These are phyloP conservation scores for Penicillium sp. DNA, from an alignment of 2,329 filamentous ascomycete genomes.

Conservation along the genomic window DNA sequence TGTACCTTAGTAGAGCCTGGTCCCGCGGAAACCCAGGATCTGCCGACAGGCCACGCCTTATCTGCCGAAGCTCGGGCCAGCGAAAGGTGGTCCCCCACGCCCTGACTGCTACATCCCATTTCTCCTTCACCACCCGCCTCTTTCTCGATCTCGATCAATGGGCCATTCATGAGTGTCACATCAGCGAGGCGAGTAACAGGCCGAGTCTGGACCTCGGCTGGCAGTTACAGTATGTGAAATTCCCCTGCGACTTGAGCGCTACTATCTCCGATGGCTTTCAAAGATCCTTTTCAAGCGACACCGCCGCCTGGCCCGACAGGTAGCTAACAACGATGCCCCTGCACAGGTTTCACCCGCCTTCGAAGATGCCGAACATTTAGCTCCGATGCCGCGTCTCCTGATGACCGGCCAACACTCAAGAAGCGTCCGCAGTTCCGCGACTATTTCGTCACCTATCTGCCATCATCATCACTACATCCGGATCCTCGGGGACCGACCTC, in stretches of 20 bases:
- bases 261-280: slow-evolving; percentile 22
- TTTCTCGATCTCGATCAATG: slow-evolving; percentile 30
- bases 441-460: slow-evolving; percentile 96
- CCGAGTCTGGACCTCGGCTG: slow-evolving; percentile 43
- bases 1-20: no score
- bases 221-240: slow-evolving; percentile 40
- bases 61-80: slow-evolving; percentile 32
- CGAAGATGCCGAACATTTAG: slow-evolving; percentile 32
- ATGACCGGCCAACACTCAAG: slow-evolving; percentile 18
- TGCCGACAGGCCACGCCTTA: slow-evolving; percentile 25
- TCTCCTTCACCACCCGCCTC: slow-evolving; percentile 20
- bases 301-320: background rate
- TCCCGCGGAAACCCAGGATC: slow-evolving; percentile 5
- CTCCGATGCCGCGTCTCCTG: slow-evolving; percentile 22
- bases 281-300: slow-evolving; percentile 5
- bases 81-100: slow-evolving; percentile 19
- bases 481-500: slow-evolving; percentile 70
- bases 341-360: slow-evolving; percentile 41
- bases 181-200: slow-evolving; percentile 45
- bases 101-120: slow-evolving; percentile 14
- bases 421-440: slow-evolving; percentile 74
- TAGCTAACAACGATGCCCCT: slow-evolving; percentile 15
- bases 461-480: slow-evolving; percentile 88
- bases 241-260: slow-evolving; percentile 2
- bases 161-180: slow-evolving; percentile 45